These are phyloP conservation scores for Fagopyrum esculentum DNA, from an alignment of 148 eudicot genomes.

Conservation along the genomic window DNA sequence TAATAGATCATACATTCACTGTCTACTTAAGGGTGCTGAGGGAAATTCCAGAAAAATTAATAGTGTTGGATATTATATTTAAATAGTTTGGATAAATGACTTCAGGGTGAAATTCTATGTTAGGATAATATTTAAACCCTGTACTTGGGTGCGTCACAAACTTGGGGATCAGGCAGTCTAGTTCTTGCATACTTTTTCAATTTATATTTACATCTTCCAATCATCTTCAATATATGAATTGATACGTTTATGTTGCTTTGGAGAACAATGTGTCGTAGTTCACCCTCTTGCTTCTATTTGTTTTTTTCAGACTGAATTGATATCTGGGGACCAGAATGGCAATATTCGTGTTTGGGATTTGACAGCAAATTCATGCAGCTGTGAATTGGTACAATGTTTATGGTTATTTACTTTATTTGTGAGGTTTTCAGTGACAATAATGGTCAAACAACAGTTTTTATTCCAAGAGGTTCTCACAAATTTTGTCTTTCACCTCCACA, in stretches of 20 bases:
- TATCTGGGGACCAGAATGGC: constrained; percentile 98
- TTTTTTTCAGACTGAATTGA: constrained; percentile 67
- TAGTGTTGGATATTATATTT: background rate
- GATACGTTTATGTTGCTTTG: background rate
- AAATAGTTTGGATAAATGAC: background rate
- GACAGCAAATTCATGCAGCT: constrained; percentile 97
- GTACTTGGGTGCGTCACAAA: background rate
- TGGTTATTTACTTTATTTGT: background rate
- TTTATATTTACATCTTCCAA: background rate
- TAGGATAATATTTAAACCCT: background rate
- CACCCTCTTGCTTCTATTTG: background rate
- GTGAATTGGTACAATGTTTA: constrained; percentile 66
- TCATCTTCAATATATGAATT: background rate
- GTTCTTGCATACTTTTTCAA: background rate
- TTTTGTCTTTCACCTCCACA: background rate
- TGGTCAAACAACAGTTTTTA: background rate
- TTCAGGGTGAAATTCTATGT: background rate
- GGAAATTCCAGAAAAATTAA: background rate
- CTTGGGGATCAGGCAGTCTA: background rate
- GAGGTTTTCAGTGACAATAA: background rate
- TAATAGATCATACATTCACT: background rate
- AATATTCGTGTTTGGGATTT: constrained; percentile 98
- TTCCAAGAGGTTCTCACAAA: background rate
- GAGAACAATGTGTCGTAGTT: background rate
- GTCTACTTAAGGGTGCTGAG: background rate